Conservation (phyloP, 805 yeast species). For the Pichia californica region DNA sequence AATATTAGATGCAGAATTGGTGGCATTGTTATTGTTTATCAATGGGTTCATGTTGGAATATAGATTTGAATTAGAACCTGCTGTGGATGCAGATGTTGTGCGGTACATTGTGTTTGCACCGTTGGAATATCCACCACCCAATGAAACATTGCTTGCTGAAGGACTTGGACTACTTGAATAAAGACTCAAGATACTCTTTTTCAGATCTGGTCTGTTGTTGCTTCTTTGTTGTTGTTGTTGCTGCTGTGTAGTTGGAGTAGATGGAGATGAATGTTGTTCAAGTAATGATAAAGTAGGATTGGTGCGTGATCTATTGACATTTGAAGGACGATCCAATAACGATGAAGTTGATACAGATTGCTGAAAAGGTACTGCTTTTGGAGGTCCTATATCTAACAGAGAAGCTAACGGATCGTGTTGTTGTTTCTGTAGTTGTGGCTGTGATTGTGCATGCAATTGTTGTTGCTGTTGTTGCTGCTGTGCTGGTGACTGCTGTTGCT, state of each 20-base stretch:
- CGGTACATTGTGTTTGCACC: not conserved
- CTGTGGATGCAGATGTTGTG: not conserved
- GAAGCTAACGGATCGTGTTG: slow-evolving; percentile 4
- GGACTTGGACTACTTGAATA: slow-evolving; percentile 64
- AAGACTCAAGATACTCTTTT: slow-evolving; percentile 83
- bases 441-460: too few species aligned
- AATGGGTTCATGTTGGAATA: not conserved
- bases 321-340: not conserved
- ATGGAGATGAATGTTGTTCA: slow-evolving; percentile 7
- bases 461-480: too few species aligned
- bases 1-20: slow-evolving; percentile 9
- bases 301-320: slow-evolving; percentile 1
- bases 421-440: slow-evolving; percentile 1
- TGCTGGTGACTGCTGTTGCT: too few species aligned
- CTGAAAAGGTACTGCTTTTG: not conserved
- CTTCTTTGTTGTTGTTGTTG: slow-evolving; percentile 19
- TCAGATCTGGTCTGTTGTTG: slow-evolving; percentile 68
- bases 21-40: slow-evolving; percentile 7
- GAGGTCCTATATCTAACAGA: slow-evolving; percentile 8
- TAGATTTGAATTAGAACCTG: not conserved
- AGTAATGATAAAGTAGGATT: slow-evolving; percentile 7
- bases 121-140: not conserved
- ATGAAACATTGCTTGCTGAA: slow-evolving; percentile 3
- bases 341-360: slow-evolving; percentile 4
- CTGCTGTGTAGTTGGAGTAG: slow-evolving; percentile 1